Evolutionary conservation across 1,284 basidiomycete species (phyloP).

Genomic region (Sanghuangporus sanghuang): DNA sequence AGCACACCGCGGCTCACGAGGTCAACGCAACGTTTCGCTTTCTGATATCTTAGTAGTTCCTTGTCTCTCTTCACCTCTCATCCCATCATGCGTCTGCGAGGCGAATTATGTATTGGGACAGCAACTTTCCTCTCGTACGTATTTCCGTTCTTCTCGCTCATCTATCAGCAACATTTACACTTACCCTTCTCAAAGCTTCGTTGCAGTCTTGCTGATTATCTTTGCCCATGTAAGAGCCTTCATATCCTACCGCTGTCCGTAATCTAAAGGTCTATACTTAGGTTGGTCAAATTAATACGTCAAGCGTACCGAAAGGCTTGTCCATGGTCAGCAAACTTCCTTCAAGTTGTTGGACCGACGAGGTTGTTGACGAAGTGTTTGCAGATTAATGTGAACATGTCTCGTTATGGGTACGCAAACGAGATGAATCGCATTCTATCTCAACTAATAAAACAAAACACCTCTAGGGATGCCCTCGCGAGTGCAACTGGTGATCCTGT

Average conservation of each 20-base stretch:
- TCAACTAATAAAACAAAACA: conserved; percentile 4
- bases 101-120: conserved; percentile 21
- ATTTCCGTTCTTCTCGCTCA: neutral
- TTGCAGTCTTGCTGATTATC: conserved; percentile 64
- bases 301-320: conserved; percentile 61
- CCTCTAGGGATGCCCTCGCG: conserved; percentile 43
- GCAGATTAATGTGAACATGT: conserved; percentile 65
- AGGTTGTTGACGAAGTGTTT: neutral
- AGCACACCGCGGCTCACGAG: neutral
- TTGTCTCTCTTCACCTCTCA: neutral
- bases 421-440: conserved; percentile 12
- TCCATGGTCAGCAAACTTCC: conserved; percentile 50
- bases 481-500: conserved; percentile 53
- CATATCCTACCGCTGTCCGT: conserved; percentile 10
- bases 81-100: conserved; percentile 17
- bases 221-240: conserved; percentile 66
- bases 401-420: conserved; percentile 55
- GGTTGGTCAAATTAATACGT: conserved; percentile 79
- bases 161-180: neutral
- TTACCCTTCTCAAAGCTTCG: conserved; percentile 41
- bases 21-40: too few relatives aligned
- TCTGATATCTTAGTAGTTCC: neutral
- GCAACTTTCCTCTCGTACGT: conserved; percentile 21
- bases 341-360: neutral
- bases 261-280: conserved; percentile 26